These are phyloP conservation scores for Euphorbia neoarborescens DNA, from an alignment of 441 rosid species.

Conservation along the genomic window DNA sequence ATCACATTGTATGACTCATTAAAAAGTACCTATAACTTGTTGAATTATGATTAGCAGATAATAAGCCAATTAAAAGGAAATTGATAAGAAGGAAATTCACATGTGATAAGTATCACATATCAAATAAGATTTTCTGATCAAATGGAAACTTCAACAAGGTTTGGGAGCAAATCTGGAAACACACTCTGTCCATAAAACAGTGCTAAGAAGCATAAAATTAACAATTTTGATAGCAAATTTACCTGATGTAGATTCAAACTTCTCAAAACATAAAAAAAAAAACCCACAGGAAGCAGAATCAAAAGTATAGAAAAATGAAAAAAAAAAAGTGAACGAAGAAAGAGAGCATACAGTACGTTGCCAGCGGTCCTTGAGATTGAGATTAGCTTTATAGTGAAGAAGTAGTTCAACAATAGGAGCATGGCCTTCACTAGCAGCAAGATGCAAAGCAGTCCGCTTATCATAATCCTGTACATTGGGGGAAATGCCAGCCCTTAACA, in stretches of 20 bases:
- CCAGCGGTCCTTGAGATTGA: constrained; percentile 53
- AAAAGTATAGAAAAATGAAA: not conserved
- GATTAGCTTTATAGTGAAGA: constrained; percentile 40
- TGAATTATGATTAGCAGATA: too few relatives aligned
- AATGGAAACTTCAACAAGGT: not conserved
- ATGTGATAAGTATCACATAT: too few relatives aligned
- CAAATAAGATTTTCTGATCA: too few relatives aligned
- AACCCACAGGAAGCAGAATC: not conserved
- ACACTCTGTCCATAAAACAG: not conserved
- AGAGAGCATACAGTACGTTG: constrained; percentile 32
- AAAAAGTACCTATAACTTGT: too few relatives aligned
- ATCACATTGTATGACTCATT: too few relatives aligned
- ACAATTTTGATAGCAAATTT: too few relatives aligned
- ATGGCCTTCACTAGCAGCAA: constrained; percentile 56
- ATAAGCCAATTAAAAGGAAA: too few relatives aligned
- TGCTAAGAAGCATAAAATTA: not conserved
- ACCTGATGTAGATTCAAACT: not conserved
- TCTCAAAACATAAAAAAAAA: too few relatives aligned
- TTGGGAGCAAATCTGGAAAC: not conserved
- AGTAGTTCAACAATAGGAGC: constrained; percentile 59
- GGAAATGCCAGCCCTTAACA: constrained; percentile 43
- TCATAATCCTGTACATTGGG: constrained; percentile 55
- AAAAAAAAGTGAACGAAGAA: not conserved
- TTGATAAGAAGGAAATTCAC: too few relatives aligned
- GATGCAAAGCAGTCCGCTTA: constrained; percentile 46